phyloP scores from a whole-genome alignment of 108 stramenopile genomes.

The Fragilaria radians region DNA sequence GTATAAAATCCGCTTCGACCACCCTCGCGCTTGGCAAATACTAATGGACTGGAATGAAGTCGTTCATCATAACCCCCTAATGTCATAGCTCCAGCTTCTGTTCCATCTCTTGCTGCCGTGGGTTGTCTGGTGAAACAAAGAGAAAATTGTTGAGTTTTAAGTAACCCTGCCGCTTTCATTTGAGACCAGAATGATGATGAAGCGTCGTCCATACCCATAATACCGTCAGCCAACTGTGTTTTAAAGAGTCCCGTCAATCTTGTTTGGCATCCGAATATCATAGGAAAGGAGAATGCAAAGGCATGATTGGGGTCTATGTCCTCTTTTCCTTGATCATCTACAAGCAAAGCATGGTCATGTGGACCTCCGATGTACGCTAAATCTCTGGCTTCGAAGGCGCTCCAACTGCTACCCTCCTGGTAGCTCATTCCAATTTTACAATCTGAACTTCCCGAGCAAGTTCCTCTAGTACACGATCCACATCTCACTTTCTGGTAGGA shows the following conservation, averaged over 20 bases:
- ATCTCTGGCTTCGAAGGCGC: constrained; percentile 65
- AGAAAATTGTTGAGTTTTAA: constrained; percentile 33
- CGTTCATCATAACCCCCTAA: constrained; percentile 80
- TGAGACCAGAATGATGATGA: constrained; percentile 56
- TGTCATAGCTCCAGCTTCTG: constrained; percentile 73
- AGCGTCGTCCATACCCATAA: constrained; percentile 86
- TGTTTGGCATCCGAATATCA: constrained; percentile 93
- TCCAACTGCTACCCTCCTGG: constrained; percentile 73
- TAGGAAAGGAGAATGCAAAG: constrained; percentile 39
- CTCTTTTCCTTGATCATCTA: constrained; percentile 17
- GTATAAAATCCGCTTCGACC: constrained; percentile 59
- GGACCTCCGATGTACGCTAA: constrained; percentile 64
- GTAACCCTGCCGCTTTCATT: constrained; percentile 35
- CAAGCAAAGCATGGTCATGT: constrained; percentile 27
- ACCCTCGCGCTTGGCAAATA: constrained; percentile 43
- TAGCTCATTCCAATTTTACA: constrained; percentile 51
- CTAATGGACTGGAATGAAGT: constrained; percentile 75
- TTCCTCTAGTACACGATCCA: constrained; percentile 1
- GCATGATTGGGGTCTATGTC: constrained; percentile 54
- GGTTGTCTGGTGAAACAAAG: constrained; percentile 58
- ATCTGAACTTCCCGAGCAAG: constrained; percentile 2
- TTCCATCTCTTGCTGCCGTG: constrained; percentile 43
- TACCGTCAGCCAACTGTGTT: constrained; percentile 95
- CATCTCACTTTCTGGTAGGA: constrained; percentile 26
- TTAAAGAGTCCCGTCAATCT: constrained; percentile 87